Evolutionary conservation across 202 grass and related monocot genomes (phyloP).

Genomic region (Zoysia matrella): DNA sequence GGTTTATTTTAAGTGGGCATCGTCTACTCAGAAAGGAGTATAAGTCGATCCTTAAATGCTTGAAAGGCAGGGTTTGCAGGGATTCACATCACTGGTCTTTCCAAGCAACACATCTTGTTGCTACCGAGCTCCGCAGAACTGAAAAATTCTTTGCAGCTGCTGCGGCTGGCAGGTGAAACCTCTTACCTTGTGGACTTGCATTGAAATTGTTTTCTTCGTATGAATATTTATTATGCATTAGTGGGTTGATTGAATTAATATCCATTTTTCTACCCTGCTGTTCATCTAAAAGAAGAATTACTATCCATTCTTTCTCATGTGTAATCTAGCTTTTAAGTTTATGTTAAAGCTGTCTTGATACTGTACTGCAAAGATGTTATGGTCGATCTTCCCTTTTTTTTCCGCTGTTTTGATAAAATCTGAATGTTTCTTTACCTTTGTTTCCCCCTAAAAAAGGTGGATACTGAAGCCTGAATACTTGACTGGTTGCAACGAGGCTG

Average conservation of each 20-base stretch:
- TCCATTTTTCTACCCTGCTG: not conserved
- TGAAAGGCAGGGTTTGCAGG: conserved; percentile 88
- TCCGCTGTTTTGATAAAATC: not conserved
- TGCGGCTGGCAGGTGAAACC: conserved; percentile 78
- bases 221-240: not conserved
- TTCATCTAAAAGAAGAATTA: too few relatives aligned
- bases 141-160: conserved; percentile 96
- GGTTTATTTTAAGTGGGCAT: conserved; percentile 93
- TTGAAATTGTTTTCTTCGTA: not conserved
- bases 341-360: not conserved
- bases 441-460: conserved; percentile 58
- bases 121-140: conserved; percentile 82
- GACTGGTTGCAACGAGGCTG: conserved; percentile 77
- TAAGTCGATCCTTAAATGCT: conserved; percentile 57
- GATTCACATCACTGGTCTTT: conserved; percentile 90
- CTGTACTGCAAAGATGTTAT: not conserved
- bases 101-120: conserved; percentile 88
- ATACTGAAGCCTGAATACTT: conserved; percentile 90
- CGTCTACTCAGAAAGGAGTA: conserved; percentile 81
- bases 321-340: not conserved
- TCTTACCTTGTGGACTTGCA: not conserved
- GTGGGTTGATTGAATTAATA: not conserved
- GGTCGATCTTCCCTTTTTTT: not conserved
- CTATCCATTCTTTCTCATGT: not conserved
- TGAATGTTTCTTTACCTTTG: not conserved